Conservation (phyloP, 1,284 basidiomycete genomes). For the Volvariella volvacea region DNA sequence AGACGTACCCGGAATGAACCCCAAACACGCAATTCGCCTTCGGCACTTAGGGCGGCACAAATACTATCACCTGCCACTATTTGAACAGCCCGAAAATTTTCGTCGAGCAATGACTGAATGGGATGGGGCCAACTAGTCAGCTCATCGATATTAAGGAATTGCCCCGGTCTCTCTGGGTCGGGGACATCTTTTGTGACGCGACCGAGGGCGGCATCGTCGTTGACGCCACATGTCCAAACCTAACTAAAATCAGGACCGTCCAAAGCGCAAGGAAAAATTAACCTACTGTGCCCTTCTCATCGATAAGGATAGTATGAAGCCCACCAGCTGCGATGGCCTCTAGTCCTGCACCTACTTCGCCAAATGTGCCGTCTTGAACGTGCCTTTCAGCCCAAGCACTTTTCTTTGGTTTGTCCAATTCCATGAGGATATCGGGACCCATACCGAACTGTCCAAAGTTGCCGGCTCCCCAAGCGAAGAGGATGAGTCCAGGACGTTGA, state of each 20-base stretch:
- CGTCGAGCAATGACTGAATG: conserved; percentile 63
- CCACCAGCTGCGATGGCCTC: conserved; percentile 77
- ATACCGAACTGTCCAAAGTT: conserved; percentile 88
- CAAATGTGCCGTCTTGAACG: conserved; percentile 60
- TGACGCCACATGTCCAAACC: conserved; percentile 87
- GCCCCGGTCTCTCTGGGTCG: conserved; percentile 55
- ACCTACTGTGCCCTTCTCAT: conserved; percentile 79
- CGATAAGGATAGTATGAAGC: conserved; percentile 79
- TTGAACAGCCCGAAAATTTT: conserved; percentile 77
- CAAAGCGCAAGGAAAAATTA: conserved; percentile 7
- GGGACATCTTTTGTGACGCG: conserved; percentile 68
- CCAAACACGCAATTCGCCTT: conserved; percentile 84
- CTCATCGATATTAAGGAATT: conserved; percentile 67
- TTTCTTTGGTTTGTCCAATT: conserved; percentile 66
- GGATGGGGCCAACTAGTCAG: conserved; percentile 75
- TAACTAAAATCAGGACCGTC: conserved; percentile 20
- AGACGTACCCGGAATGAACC: conserved; percentile 82
- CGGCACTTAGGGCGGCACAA: conserved; percentile 71
- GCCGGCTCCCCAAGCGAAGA: conserved; percentile 84
- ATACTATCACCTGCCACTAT: conserved; percentile 83
- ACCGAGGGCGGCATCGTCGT: conserved; percentile 91
- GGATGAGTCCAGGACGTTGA: conserved; percentile 48
- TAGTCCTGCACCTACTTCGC: conserved; percentile 65
- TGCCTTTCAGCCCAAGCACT: conserved; percentile 60
- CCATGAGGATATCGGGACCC: conserved; percentile 63